Base-by-base conservation (phyloP, 495 filamentous ascomycete genomes). In the Rostrohypoxylon terebratum region DNA sequence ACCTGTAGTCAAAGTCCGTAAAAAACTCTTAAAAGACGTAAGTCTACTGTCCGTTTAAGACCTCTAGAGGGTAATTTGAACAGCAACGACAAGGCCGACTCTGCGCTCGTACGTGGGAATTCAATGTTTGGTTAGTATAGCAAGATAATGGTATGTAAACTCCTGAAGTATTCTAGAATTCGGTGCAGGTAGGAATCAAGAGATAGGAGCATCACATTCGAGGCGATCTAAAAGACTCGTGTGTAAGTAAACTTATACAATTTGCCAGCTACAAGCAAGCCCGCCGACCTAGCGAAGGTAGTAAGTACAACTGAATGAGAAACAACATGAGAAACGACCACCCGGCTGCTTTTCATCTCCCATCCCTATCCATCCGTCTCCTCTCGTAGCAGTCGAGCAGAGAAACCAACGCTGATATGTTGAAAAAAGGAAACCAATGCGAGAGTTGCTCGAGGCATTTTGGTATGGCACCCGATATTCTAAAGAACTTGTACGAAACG, bases 211-310 rank as follows among this genome's bases (percentile, higher is more conserved):
- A 28, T 53, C 21, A 53, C 48, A 53, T 25, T 31, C 25, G 11
- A 53, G 48, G 18, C 16, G 1, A 53, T 53, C 42, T 45, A 45
- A 20, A 9, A 45, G 23, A 57, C 31, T 55, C 10, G 51, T 34
- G 45, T 33, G 47, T 34, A 55, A n/a, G 28, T 36, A 36, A 31
- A 57, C 53, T 57, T 57, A 57, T 55, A 55, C 51, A 55, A 16
- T 8, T 34, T 36, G 25, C 51, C 28, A 55, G 51, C n/a, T 36
- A n/a, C n/a, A n/a, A 38, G 51, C 13, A n/a, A 34, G 51, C 23
- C 51, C 34, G 25, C 51, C 51, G 33, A 55, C 23, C 5, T n/a
- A 57, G 31, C 53, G 28, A 36, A 38, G 31, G 28, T n/a, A 20
- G 28, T 57, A 57, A 20, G 16, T 57, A 57, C 53, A 57, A 31